These are phyloP conservation scores for Argentina anserina DNA, from an alignment of 306 rosid species.

Conservation along the genomic window DNA sequence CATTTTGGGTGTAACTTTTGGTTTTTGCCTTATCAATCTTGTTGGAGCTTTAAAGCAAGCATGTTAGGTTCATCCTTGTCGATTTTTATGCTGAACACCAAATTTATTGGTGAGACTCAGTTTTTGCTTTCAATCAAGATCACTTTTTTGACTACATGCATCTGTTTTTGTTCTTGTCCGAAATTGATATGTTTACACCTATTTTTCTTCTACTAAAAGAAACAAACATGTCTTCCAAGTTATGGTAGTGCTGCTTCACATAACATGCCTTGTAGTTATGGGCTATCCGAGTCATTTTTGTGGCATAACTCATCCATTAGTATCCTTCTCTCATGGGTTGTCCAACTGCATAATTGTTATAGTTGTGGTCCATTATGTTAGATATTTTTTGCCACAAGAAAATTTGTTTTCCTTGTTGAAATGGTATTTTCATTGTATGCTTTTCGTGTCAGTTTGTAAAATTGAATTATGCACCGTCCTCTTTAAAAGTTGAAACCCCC, in stretches of 20 bases:
- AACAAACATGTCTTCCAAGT: background rate
- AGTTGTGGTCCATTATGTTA: background rate
- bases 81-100: background rate
- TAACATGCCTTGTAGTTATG: background rate
- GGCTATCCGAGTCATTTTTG: background rate
- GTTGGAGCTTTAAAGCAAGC: slow-evolving; percentile 10
- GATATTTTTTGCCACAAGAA: background rate
- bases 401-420: background rate
- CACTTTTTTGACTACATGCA: background rate
- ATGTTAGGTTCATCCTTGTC: background rate
- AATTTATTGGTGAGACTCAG: background rate
- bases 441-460: background rate
- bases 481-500: background rate
- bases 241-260: background rate
- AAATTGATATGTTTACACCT: background rate
- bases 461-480: background rate
- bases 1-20: background rate
- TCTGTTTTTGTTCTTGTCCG: background rate
- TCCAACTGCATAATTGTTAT: background rate
- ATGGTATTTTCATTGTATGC: background rate
- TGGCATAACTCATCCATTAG: background rate
- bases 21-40: background rate
- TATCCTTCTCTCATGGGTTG: background rate
- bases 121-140: background rate
- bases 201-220: background rate